These are phyloP conservation scores for Pterulicium gracile DNA, from an alignment of 1,284 basidiomycete species.

Conservation along the genomic window DNA sequence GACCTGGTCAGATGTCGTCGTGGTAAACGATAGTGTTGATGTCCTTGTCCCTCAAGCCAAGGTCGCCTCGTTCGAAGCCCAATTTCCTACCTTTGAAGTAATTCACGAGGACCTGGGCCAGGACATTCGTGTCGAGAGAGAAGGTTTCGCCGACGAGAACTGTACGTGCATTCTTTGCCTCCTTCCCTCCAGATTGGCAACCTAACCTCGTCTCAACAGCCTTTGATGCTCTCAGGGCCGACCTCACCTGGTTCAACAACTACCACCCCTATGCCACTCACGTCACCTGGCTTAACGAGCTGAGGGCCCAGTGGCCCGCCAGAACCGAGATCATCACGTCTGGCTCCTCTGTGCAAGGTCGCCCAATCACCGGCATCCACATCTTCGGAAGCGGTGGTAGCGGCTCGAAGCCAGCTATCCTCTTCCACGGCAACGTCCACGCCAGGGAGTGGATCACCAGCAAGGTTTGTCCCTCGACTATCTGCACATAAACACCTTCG, in stretches of 20 bases:
- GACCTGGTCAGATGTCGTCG: not conserved
- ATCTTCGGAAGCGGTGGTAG: not conserved
- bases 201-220: not conserved
- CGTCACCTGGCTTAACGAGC: not conserved
- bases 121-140: not conserved
- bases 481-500: not conserved
- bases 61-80: not conserved
- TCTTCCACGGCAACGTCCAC: not conserved
- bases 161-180: not conserved
- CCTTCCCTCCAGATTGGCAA: not conserved
- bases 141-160: not conserved
- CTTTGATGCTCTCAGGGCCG: not conserved
- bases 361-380: not conserved
- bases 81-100: not conserved
- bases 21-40: not conserved
- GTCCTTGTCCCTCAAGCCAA: not conserved
- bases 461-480: not conserved
- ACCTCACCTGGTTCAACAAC: not conserved
- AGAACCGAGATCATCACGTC: not conserved
- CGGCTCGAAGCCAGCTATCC: not conserved
- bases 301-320: not conserved
- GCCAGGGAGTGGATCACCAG: not conserved
- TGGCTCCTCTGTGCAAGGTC: not conserved
- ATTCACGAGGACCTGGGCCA: not conserved
- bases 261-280: not conserved